A percentile compares a stretch with the other conserved stretches of the same genome.
Conservation (phyloP, 495 filamentous ascomycete species). For the Rusavskia elegans region DNA sequence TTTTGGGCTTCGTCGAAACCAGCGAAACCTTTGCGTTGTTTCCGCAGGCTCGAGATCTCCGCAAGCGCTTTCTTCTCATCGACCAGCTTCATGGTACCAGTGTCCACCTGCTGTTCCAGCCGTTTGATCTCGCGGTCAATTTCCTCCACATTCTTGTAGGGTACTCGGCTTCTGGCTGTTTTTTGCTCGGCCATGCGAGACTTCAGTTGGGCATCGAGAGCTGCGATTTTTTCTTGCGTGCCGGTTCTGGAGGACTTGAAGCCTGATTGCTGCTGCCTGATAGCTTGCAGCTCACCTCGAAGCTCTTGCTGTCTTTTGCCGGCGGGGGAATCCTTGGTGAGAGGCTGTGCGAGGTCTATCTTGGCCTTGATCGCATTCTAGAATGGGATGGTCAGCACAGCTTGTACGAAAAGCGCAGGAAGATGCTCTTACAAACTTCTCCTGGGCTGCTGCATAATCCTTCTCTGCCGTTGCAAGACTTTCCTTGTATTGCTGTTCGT, state of each 20-base stretch:
- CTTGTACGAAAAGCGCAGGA: neutral
- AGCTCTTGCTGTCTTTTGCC: constrained; percentile 72
- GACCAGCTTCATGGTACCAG: constrained; percentile 78
- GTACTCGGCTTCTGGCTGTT: constrained; percentile 53
- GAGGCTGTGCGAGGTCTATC: constrained; percentile 59
- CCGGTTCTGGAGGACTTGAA: constrained; percentile 64
- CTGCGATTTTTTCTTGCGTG: constrained; percentile 74
- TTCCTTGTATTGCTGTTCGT: constrained; percentile 54
- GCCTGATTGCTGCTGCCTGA: constrained; percentile 65
- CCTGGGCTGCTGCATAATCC: constrained; percentile 55
- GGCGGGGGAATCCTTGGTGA: constrained; percentile 56
- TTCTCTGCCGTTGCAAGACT: constrained; percentile 64
- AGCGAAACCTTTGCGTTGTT: constrained; percentile 78
- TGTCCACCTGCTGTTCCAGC: constrained; percentile 71
- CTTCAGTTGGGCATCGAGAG: constrained; percentile 67
- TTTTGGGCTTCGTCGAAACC: constrained; percentile 69
- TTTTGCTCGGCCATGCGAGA: constrained; percentile 73
- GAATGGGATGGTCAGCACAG: neutral
- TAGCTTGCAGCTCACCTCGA: constrained; percentile 47
- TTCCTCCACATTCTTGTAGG: constrained; percentile 76
- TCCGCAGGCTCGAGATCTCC: constrained; percentile 67
- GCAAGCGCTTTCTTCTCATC: constrained; percentile 89
- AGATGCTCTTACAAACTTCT: constrained; percentile 51
- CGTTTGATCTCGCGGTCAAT: constrained; percentile 64
- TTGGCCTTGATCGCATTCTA: constrained; percentile 77